Evolutionary conservation across 2,329 filamentous ascomycete genomes (phyloP), one percentile per base, ranked within the genome.

Genomic region (Dothideomycetes sp.): DNA sequence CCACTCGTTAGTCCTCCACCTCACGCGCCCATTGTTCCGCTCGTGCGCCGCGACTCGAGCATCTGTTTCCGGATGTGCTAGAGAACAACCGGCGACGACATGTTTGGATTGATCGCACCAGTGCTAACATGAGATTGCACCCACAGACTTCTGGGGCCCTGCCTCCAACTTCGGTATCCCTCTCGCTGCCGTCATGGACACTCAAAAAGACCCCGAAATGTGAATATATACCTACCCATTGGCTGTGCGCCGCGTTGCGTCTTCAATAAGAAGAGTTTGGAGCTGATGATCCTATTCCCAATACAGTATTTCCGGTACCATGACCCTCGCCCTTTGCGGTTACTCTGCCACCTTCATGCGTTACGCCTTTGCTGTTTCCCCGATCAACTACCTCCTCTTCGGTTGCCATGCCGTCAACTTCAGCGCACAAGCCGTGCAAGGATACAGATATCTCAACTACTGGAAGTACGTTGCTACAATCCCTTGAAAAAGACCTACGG

Each of bases 371-470:
- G 76, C 77, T 46, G 74, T 81, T 43, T 65, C 65, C 12, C 77
- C 77, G 28, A 68, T 67, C 53, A 81, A 81, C 64, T 80, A 79
- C 64, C 74, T 81, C 49, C 73, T 81, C 42, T 80, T 81, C 60
- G 76, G 71, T 49, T 80, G 76, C 65, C 77, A 81, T 61, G 63
- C 74, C 46, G 69, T 79, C 62, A 81, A 81, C 64, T 80, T 77
- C 61, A 62, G 61, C 49, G 73, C 74, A 32, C 77, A 81, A 60
- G 49, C 65, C 31, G 72, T 70, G 22, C 77, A 81, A 57, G 74
- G 68, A 15, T 79, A 78, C 62, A 66, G 77, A 41, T 81, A 75
- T 55, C 47, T 77, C 47, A 70, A 72, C 52, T 77, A 78, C 62
- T 78, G 71, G 71, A 64, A 71, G 56, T 59, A 52, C 30, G 56